Evolutionary conservation across 2,329 filamentous ascomycete species (phyloP).

Genomic region (Ramularia endophylla): DNA sequence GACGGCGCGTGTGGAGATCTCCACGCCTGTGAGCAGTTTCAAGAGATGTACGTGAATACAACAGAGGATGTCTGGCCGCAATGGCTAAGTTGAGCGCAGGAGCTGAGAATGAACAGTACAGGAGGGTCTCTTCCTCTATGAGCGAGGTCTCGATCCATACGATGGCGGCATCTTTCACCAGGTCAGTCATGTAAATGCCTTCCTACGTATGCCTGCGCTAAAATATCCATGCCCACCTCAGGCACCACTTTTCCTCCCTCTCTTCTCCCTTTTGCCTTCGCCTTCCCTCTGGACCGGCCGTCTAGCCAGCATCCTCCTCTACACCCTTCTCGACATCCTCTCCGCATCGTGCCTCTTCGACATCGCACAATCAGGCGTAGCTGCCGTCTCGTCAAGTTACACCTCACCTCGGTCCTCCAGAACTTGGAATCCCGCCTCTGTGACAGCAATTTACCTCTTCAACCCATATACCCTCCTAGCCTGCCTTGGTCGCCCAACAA

Average conservation of each 20-base stretch:
- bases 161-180: conserved; percentile 81
- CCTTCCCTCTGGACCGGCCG: conserved; percentile 46
- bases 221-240: conserved; percentile 39
- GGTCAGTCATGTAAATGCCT: conserved; percentile 33
- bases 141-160: conserved; percentile 93
- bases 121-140: conserved; percentile 94
- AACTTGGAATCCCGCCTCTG: conserved; percentile 65
- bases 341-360: conserved; percentile 68
- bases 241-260: conserved; percentile 81
- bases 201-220: conserved; percentile 5
- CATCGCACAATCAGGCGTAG: conserved; percentile 77
- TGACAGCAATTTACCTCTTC: conserved; percentile 83
- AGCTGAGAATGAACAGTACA: conserved; percentile 58
- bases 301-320: conserved; percentile 67
- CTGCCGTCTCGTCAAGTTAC: conserved; percentile 67
- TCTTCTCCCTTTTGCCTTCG: conserved; percentile 83
- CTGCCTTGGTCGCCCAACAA: conserved; percentile 83
- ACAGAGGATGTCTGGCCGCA: neutral
- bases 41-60: conserved; percentile 67
- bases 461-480: conserved; percentile 91
- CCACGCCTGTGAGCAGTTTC: conserved; percentile 95
- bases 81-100: conserved; percentile 15
- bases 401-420: conserved; percentile 71
- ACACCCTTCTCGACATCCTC: conserved; percentile 72
- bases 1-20: conserved; percentile 89